Evolutionary conservation across 352 stramenopile species (phyloP), one percentile per base, ranked within the genome.

Genomic region (Phytopythium cucurbitacearum): DNA sequence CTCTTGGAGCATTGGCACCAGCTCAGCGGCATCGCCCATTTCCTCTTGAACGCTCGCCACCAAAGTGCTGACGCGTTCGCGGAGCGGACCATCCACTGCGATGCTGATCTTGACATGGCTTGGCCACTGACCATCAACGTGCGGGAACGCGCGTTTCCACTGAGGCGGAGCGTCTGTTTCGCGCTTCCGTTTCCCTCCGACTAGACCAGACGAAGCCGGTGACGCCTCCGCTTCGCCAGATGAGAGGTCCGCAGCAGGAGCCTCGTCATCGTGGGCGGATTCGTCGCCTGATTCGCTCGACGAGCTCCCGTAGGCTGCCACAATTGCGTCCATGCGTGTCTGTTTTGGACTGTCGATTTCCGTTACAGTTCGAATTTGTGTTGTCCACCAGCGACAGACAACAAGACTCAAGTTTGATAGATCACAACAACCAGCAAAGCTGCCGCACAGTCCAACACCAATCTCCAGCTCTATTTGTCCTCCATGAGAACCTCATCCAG

Each of bases 81-180:
- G 62, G 10, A 87, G 47, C 33, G 64, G 56, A 4, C 46, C 39
- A 32, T 57, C 59, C 5, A 73, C 43, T 40, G 50, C 32, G n/a
- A 91, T 64, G 16, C 65, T 42, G 37, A 91, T 71, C 38, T 69
- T 66, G 38, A 94, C 69, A 34, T 94, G 80, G 48, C 80, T 91
- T 44, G 84, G 81, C 84, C 84, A 94, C 50, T 94, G 89, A 49
- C 81, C 84, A 43, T 87, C 78, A 8, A 91, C 79, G 48, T 91
- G 81, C 32, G 75, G 65, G 49, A 94, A 91, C 16, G 65, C 59
- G 56, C 84, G 75, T 45, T 62, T 80, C 80, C 79, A 91, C 40
- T 65, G 60, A 32, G 48, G 51, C 21, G 41, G 16, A 7, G 4
- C n/a, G 7, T 67, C 53, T n/a, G 32, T 34, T 3, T 62, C 40